Evolutionary conservation across 2,329 filamentous ascomycete species (phyloP), one percentile per base, ranked within the genome.

Genomic region (Diaporthe sp.): DNA sequence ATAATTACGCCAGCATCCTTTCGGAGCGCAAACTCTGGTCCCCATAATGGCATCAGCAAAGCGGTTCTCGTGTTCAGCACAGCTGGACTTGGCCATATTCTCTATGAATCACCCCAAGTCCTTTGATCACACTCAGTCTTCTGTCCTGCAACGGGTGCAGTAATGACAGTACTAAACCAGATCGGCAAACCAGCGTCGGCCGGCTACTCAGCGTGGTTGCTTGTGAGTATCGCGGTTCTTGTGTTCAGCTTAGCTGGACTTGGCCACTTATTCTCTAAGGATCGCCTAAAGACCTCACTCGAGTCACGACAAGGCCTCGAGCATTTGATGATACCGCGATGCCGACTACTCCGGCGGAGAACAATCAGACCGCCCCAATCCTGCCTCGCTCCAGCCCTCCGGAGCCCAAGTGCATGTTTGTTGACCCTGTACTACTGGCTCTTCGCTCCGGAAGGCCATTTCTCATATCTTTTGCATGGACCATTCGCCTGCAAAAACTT

Each of bases 401-500:
- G 56, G 76, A 78, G 58, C 42, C 82, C 22, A 80, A 78, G 32
- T 92, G 91, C 79, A 88, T 90, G 84, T 91, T 88, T 76, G 86
- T 88, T 22, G 81, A 85, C 85, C 89, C 75, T 93, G 91, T 79
- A 86, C 89, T 59, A 92, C 90, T 0, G 87, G 87, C 5, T 91
- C 90, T 7, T 87, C 90, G 72, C 88, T 88, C 32, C 90, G 94
- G 63, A 96, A 96, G 83, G 91, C 93, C 7, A 93, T 96, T 74
- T 95, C 93, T 0, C 94, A 97, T 79, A 89, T 96, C 72, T 96
- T 96, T 78, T 55, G 39, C n/a, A n/a, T n/a, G n/a, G 9, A 27
- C 50, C 1, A 8, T n/a, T n/a, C n/a, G n/a, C n/a, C n/a, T n/a
- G n/a, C n/a, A n/a, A n/a, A n/a, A n/a, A n/a, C n/a, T 50, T 10